Evolutionary conservation across 176 grass and related monocot genomes (phyloP).

Genomic region (Themeda triandra): DNA sequence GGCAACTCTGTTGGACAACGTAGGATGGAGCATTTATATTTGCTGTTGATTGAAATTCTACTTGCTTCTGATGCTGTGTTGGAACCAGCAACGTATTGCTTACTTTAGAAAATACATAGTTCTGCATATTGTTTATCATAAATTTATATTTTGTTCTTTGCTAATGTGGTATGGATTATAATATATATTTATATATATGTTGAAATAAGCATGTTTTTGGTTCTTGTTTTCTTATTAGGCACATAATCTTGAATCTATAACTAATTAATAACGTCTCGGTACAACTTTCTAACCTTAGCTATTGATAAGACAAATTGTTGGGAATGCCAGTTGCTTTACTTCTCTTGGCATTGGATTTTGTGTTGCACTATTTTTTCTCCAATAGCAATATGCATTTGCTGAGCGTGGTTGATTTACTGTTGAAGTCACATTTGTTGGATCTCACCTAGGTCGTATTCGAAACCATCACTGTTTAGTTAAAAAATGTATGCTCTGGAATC

Average conservation of each 20-base stretch:
- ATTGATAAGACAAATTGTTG: neutral
- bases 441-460: neutral
- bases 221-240: neutral
- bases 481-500: neutral
- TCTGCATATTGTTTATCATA: neutral
- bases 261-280: neutral
- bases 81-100: neutral
- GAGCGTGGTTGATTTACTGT: neutral
- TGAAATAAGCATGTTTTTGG: neutral
- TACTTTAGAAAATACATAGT: neutral
- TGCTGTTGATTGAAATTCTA: neutral
- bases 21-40: neutral
- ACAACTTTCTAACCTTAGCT: neutral
- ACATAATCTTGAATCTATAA: neutral
- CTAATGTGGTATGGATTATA: neutral
- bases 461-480: neutral
- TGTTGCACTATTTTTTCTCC: neutral
- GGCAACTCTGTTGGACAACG: neutral
- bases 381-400: neutral
- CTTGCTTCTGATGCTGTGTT: neutral
- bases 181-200: neutral
- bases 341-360: neutral
- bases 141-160: neutral
- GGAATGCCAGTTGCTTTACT: neutral
- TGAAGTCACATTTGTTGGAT: neutral